phyloP scores from a whole-genome alignment of 75 land plant species.

The Pinus taeda region DNA sequence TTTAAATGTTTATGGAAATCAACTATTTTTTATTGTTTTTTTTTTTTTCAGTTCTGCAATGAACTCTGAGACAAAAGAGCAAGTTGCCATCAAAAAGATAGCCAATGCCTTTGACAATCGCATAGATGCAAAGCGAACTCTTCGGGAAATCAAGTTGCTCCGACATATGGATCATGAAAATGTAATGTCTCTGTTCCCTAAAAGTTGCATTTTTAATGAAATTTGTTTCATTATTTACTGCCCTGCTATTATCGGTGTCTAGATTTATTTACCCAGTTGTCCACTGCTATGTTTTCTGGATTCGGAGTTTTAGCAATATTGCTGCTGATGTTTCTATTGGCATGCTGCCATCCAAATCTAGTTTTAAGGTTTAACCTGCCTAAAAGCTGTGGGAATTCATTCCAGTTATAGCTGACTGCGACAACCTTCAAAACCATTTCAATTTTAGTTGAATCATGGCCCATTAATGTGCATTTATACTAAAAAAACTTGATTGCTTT shows the following conservation, averaged over 20 bases:
- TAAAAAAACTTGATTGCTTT: no score
- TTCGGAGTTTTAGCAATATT: background rate
- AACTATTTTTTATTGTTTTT: no score
- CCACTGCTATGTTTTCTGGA: no score
- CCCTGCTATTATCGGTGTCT: background rate
- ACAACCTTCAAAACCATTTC: background rate
- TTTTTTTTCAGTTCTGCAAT: constrained; percentile 29
- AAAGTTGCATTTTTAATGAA: background rate
- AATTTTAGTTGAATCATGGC: background rate
- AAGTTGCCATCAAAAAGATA: constrained; percentile 83
- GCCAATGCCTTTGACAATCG: constrained; percentile 84
- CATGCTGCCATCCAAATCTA: no score
- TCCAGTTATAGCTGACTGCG: background rate
- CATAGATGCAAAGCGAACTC: constrained; percentile 86
- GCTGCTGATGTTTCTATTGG: background rate
- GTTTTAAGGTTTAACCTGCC: no score
- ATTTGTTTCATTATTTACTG: background rate
- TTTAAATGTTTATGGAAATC: no score
- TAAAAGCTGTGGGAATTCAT: background rate
- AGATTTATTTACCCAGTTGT: background rate
- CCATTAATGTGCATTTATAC: background rate
- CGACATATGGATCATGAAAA: constrained; percentile 86
- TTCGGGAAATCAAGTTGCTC: constrained; percentile 79
- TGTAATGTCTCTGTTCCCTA: constrained; percentile 17
- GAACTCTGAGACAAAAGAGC: constrained; percentile 76